Conservation (phyloP, 495 filamentous ascomycete species). For the Trichoderma reesei region DNA sequence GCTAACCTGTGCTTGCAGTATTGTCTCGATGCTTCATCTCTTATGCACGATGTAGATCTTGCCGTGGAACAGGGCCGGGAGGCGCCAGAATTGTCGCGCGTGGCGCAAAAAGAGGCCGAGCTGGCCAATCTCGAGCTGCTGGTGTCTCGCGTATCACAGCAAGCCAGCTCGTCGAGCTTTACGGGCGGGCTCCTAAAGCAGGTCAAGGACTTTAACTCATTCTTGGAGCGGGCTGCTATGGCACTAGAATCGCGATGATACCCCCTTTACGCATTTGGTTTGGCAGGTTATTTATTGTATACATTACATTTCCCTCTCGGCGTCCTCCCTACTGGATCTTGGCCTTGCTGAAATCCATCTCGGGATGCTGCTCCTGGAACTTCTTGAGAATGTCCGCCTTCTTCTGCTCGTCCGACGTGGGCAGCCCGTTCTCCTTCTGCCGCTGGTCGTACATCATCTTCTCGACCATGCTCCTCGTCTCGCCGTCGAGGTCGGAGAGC, state of each 20-base stretch:
- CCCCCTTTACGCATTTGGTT: not conserved
- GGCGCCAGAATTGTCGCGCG: constrained; percentile 25
- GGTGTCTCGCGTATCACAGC: constrained; percentile 35
- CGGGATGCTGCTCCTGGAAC: constrained; percentile 65
- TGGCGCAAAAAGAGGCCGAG: constrained; percentile 28
- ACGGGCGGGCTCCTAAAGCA: constrained; percentile 41
- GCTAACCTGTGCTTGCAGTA: constrained; percentile 17
- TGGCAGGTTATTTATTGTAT: not conserved
- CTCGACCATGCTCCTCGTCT: constrained; percentile 96
- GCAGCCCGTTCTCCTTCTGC: constrained; percentile 84
- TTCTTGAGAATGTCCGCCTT: constrained; percentile 88
- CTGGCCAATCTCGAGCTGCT: constrained; percentile 39
- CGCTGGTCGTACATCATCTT: constrained; percentile 99
- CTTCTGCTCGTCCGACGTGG: constrained; percentile 82
- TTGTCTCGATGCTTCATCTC: constrained; percentile 39
- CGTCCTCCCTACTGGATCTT: constrained; percentile 52
- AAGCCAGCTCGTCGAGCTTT: constrained; percentile 32
- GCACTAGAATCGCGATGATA: constrained; percentile 30
- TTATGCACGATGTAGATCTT: constrained; percentile 47
- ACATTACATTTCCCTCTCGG: not conserved
- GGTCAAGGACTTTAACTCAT: constrained; percentile 47
- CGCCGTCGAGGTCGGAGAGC: constrained; percentile 84
- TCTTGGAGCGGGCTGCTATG: constrained; percentile 42
- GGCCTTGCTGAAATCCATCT: constrained; percentile 77
- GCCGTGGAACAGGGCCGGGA: constrained; percentile 38